phyloP scores from a whole-genome alignment of 805 yeast genomes.

The Sungouiella blattae region DNA sequence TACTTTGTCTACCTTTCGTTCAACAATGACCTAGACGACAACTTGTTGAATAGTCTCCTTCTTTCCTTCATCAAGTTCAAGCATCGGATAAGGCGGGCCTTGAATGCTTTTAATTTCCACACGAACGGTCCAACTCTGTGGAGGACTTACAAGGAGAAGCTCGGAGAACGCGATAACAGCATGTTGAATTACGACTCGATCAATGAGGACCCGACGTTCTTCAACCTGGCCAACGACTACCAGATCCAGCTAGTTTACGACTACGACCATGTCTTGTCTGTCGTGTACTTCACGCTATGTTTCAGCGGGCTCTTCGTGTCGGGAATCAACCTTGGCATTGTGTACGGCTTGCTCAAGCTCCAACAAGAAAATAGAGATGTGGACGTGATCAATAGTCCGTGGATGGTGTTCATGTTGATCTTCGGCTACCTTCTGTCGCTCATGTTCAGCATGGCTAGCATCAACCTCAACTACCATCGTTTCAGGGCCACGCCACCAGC shows the following conservation, averaged over 20 bases:
- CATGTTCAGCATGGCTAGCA: slow-evolving; percentile 31
- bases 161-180: slow-evolving; percentile 8
- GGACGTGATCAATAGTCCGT: slow-evolving; percentile 26
- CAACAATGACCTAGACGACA: slow-evolving; percentile 17
- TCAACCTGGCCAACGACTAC: slow-evolving; percentile 20
- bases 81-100: slow-evolving; percentile 13
- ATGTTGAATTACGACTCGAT: slow-evolving; percentile 27
- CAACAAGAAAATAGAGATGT: slow-evolving; percentile 23
- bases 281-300: slow-evolving; percentile 33
- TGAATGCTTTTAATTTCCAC: slow-evolving; percentile 4
- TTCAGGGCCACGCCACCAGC: slow-evolving; percentile 24
- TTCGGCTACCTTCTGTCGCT: slow-evolving; percentile 32
- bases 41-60: slow-evolving; percentile 19
- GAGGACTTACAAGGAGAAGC: slow-evolving; percentile 5
- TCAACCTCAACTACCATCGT: slow-evolving; percentile 32
- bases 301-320: slow-evolving; percentile 34
- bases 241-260: slow-evolving; percentile 27
- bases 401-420: slow-evolving; percentile 28
- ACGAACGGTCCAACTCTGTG: slow-evolving; percentile 2
- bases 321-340: slow-evolving; percentile 38
- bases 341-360: slow-evolving; percentile 27
- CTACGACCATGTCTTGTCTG: slow-evolving; percentile 35
- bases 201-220: slow-evolving; percentile 28
- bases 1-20: slow-evolving; percentile 21
- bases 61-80: slow-evolving; percentile 20